Conservation (phyloP, 768 basidiomycete species). For the Pleurotus giganteus region DNA sequence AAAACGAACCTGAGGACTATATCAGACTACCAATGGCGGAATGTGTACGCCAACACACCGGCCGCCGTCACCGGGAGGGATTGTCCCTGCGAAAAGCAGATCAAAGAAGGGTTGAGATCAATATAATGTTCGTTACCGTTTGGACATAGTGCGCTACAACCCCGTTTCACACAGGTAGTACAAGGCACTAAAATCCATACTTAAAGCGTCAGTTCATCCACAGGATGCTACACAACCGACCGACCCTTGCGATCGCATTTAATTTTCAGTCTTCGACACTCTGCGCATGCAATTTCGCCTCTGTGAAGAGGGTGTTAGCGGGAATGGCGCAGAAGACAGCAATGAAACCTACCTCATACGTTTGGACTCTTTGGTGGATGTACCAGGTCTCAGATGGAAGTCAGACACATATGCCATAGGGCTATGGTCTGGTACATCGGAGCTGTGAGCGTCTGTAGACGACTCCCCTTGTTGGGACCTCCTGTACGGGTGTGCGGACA, state of each 20-base stretch:
- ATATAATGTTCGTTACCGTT: conserved; percentile 36
- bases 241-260: conserved; percentile 29
- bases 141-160: conserved; percentile 49
- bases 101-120: background rate
- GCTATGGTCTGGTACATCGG: background rate
- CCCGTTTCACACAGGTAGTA: conserved; percentile 50
- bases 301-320: conserved; percentile 16
- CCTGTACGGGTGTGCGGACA: conserved; percentile 10
- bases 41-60: conserved; percentile 30
- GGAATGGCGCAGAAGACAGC: conserved; percentile 1
- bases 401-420: conserved; percentile 11
- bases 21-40: background rate
- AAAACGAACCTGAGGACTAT: conserved; percentile 40
- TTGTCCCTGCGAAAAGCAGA: conserved; percentile 35
- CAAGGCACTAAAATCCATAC: conserved; percentile 42
- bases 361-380: conserved; percentile 34
- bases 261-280: conserved; percentile 44
- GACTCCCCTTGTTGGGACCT: conserved; percentile 10
- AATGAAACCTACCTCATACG: conserved; percentile 31
- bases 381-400: conserved; percentile 4
- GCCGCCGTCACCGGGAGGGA: conserved; percentile 55
- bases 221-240: too few relatives aligned
- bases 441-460: background rate
- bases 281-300: conserved; percentile 43
- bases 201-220: too few relatives aligned